Percentiles rank a stretch among this genome's conserved stretches.
phyloP scores from a whole-genome alignment of 2,329 filamentous ascomycete genomes.

The Dryadomyces sulphureus region DNA sequence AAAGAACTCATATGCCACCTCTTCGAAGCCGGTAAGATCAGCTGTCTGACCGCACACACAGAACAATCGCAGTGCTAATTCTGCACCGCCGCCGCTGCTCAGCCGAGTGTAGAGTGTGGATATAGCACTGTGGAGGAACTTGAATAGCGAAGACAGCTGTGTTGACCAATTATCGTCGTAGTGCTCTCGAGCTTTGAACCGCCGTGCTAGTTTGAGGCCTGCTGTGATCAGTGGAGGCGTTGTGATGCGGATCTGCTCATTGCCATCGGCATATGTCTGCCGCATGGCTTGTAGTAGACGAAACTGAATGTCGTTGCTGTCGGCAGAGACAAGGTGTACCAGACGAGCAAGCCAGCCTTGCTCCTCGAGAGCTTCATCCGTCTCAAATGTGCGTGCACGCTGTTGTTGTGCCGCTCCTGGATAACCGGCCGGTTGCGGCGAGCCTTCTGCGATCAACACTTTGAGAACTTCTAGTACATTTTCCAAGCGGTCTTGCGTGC shows the following conservation, averaged over 20 bases:
- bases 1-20: slow-evolving; percentile 96
- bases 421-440: slow-evolving; percentile 71
- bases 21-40: slow-evolving; percentile 81
- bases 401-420: slow-evolving; percentile 65
- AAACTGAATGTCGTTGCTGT: slow-evolving; percentile 88
- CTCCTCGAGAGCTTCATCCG: slow-evolving; percentile 94
- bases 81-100: slow-evolving; percentile 54
- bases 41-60: slow-evolving; percentile 85
- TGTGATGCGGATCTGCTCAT: slow-evolving; percentile 90
- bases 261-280: slow-evolving; percentile 80
- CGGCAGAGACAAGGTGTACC: slow-evolving; percentile 69
- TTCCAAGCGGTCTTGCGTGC: slow-evolving; percentile 65
- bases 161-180: slow-evolving; percentile 51
- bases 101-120: slow-evolving; percentile 81
- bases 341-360: slow-evolving; percentile 93
- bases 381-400: slow-evolving; percentile 55
- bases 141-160: slow-evolving; percentile 66
- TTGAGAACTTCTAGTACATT: slow-evolving; percentile 78
- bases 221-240: slow-evolving; percentile 84
- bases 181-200: slow-evolving; percentile 83
- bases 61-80: slow-evolving; percentile 79
- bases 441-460: slow-evolving; percentile 86
- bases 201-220: slow-evolving; percentile 75
- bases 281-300: slow-evolving; percentile 78
- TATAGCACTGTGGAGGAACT: slow-evolving; percentile 83